Evolutionary conservation across 2,329 filamentous ascomycete species (phyloP).

Genomic region (Pyrenophora tritici-repentis): DNA sequence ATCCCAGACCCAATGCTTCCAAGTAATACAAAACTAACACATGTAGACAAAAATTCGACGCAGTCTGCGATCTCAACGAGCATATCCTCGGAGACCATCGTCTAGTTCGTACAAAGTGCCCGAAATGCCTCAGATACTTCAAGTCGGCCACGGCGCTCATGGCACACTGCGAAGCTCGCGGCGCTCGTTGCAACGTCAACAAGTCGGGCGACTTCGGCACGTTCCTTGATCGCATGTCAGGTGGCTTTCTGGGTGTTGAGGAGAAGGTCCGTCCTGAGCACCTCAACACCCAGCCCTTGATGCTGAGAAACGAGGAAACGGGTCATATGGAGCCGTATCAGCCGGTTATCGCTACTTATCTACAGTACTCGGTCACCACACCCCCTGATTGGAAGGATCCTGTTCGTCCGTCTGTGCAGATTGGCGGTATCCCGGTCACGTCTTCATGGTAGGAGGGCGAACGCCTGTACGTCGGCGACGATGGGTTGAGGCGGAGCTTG

Average conservation of each 20-base stretch:
- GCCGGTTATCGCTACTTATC: slow-evolving; percentile 34
- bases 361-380: slow-evolving; percentile 38
- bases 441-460: not conserved
- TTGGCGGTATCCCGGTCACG: slow-evolving; percentile 16
- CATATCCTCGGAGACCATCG: slow-evolving; percentile 49
- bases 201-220: slow-evolving; percentile 42
- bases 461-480: too few species aligned
- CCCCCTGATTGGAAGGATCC: slow-evolving; percentile 42
- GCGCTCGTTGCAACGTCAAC: slow-evolving; percentile 42
- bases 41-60: slow-evolving; percentile 34
- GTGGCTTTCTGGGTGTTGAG: slow-evolving; percentile 48
- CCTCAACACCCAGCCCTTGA: slow-evolving; percentile 26
- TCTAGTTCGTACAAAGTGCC: slow-evolving; percentile 45
- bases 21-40: slow-evolving; percentile 1
- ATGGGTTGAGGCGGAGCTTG: too few species aligned
- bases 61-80: slow-evolving; percentile 34
- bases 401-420: slow-evolving; percentile 11
- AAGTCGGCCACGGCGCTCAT: slow-evolving; percentile 45
- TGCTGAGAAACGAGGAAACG: slow-evolving; percentile 27
- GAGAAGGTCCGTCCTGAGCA: slow-evolving; percentile 41
- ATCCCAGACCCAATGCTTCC: not conserved
- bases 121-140: slow-evolving; percentile 50
- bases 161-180: slow-evolving; percentile 47
- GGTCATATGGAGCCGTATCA: slow-evolving; percentile 30
- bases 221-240: slow-evolving; percentile 49